Conservation (phyloP, 805 yeast genomes). For the Myxozyma nipponensis region DNA sequence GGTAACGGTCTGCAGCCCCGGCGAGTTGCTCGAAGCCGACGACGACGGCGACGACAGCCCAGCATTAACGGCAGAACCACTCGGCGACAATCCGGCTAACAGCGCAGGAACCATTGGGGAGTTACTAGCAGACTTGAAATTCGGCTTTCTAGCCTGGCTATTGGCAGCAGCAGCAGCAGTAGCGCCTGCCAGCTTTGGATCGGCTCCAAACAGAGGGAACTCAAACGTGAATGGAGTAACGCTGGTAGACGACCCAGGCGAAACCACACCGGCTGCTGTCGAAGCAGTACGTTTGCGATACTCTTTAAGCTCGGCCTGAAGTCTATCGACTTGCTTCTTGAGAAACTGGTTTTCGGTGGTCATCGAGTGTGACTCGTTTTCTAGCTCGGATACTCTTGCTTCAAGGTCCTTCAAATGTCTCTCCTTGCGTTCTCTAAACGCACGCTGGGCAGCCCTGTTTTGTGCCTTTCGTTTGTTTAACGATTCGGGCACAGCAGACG, state of each 20-base stretch:
- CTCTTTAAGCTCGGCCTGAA: constrained; percentile 65
- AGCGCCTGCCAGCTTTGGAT: constrained; percentile 1
- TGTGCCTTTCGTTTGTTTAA: constrained; percentile 91
- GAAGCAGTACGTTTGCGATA: constrained; percentile 44
- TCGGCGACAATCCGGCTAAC: constrained; percentile 2
- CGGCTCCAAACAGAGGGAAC: constrained; percentile 49
- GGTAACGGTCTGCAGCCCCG: constrained; percentile 4
- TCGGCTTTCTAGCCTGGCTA: background rate
- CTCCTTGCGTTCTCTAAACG: constrained; percentile 92
- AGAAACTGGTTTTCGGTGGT: constrained; percentile 69
- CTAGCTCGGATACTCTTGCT: constrained; percentile 66
- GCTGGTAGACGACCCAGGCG: constrained; percentile 14
- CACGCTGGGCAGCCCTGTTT: constrained; percentile 97
- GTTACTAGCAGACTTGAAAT: constrained; percentile 3
- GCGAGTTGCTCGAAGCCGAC: constrained; percentile 10
- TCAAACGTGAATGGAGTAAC: constrained; percentile 45
- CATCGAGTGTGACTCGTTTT: constrained; percentile 64
- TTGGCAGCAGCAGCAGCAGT: background rate
- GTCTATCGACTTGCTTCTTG: constrained; percentile 67
- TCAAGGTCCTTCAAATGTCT: constrained; percentile 80
- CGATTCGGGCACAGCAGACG: constrained; percentile 72
- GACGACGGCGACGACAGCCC: constrained; percentile 4
- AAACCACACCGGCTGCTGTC: constrained; percentile 4
- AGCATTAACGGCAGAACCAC: constrained; percentile 4
- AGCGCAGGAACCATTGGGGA: constrained; percentile 6